Percentiles rank a stretch among this genome's conserved stretches.
Evolutionary conservation across 108 stramenopile species (phyloP).

Genomic region (Fragilariopsis cylindrus): DNA sequence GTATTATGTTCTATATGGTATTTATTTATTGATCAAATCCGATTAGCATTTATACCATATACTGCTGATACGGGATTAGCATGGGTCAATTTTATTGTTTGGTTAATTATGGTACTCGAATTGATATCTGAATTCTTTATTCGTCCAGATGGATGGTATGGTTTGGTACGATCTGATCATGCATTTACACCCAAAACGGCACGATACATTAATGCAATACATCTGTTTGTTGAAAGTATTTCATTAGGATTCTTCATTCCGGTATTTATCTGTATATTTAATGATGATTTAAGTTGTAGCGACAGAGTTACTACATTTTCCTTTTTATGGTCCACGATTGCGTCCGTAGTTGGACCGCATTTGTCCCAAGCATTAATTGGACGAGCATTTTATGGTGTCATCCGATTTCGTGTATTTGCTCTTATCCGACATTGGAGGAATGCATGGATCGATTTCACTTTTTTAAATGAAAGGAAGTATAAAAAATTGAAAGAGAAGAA

Average conservation of each 20-base stretch:
- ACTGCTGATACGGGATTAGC: slow-evolving; percentile 53
- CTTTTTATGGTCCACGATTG: slow-evolving; percentile 31
- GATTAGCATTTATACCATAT: slow-evolving; percentile 62
- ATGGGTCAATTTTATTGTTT: slow-evolving; percentile 63
- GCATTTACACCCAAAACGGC: slow-evolving; percentile 73
- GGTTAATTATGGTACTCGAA: slow-evolving; percentile 69
- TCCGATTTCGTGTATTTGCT: slow-evolving; percentile 72
- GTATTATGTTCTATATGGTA: slow-evolving; percentile 74
- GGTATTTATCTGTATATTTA: slow-evolving; percentile 61
- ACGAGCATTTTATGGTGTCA: slow-evolving; percentile 45
- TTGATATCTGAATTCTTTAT: slow-evolving; percentile 70
- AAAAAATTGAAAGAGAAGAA: slow-evolving; percentile 26
- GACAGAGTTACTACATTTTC: slow-evolving; percentile 27
- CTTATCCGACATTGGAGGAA: slow-evolving; percentile 83
- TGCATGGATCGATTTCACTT: slow-evolving; percentile 71
- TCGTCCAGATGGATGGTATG: slow-evolving; percentile 62
- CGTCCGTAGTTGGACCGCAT: slow-evolving; percentile 35
- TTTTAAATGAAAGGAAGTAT: slow-evolving; percentile 39
- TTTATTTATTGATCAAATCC: slow-evolving; percentile 66
- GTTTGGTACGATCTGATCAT: slow-evolving; percentile 64
- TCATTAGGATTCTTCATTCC: slow-evolving; percentile 69
- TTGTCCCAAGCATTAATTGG: slow-evolving; percentile 33
- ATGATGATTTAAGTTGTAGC: slow-evolving; percentile 28
- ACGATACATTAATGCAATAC: slow-evolving; percentile 66
- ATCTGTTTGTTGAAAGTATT: slow-evolving; percentile 64